phyloP scores from a whole-genome alignment of 2,329 filamentous ascomycete genomes.

The Calonectria pteridis region DNA sequence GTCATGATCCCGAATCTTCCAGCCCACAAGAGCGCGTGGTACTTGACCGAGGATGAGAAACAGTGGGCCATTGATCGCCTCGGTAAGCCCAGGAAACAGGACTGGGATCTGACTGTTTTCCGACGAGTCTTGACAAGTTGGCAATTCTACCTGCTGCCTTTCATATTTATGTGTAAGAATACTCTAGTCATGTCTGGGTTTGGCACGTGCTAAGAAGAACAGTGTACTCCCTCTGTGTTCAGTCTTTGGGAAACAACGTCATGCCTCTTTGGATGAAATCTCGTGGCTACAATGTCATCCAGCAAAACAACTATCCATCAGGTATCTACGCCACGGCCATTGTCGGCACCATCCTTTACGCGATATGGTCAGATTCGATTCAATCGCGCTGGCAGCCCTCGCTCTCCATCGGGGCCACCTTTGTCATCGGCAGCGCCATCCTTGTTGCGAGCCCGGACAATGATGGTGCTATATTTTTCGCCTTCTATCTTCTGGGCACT shows the following conservation, averaged over 20 bases:
- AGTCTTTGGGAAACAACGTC: not conserved
- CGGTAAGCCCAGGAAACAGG: not conserved
- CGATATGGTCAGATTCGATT: not conserved
- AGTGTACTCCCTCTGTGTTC: not conserved
- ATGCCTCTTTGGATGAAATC: conserved; percentile 1
- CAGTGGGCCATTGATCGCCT: conserved; percentile 14
- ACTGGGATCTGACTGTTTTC: conserved; percentile 15
- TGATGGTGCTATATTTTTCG: not conserved
- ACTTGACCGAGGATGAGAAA: conserved; percentile 12
- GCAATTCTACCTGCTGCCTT: conserved; percentile 16
- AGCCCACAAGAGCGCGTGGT: conserved; percentile 10
- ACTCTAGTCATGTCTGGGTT: not conserved
- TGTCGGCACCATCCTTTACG: not conserved
- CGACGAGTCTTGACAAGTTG: conserved; percentile 15
- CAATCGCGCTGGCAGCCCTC: not conserved
- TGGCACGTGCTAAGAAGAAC: not conserved
- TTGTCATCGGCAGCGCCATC: not conserved
- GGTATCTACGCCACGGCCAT: not conserved
- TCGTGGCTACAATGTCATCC: not conserved
- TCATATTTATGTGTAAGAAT: conserved; percentile 16
- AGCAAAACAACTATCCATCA: not conserved
- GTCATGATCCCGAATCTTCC: conserved; percentile 15
- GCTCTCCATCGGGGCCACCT: not conserved
- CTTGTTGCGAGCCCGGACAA: not conserved
- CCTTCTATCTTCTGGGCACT: not conserved